Evolutionary conservation across 192 early-diverging fungal species (phyloP).

Genomic region (Rhizoclosmatium globosum): DNA sequence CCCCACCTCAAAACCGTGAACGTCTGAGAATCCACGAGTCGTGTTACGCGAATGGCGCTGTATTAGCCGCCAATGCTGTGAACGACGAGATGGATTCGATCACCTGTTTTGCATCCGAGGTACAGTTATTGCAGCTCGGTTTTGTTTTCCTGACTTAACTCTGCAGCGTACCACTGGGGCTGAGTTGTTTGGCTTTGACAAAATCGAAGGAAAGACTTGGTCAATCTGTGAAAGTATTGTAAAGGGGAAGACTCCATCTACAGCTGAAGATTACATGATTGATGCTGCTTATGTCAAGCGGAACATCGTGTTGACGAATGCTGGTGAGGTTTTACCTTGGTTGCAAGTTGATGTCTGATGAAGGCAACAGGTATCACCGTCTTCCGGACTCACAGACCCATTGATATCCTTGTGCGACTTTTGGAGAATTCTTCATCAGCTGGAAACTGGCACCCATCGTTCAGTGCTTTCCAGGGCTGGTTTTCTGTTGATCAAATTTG

Average conservation of each 20-base stretch:
- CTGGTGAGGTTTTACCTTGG: slow-evolving; percentile 56
- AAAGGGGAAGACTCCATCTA: slow-evolving; percentile 73
- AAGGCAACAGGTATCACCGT: slow-evolving; percentile 17
- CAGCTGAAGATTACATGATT: slow-evolving; percentile 58
- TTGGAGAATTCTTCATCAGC: slow-evolving; percentile 3
- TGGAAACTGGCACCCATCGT: slow-evolving; percentile 27
- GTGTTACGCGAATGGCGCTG: slow-evolving; percentile 72
- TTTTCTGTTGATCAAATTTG: slow-evolving; percentile 57
- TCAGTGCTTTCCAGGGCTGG: slow-evolving; percentile 28
- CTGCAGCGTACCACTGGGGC: slow-evolving; percentile 4
- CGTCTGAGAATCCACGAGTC: slow-evolving; percentile 66
- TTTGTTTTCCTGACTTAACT: slow-evolving; percentile 17
- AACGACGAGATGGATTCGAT: slow-evolving; percentile 78
- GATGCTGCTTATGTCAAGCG: slow-evolving; percentile 62
- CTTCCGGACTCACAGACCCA: slow-evolving; percentile 18
- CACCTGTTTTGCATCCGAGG: slow-evolving; percentile 67
- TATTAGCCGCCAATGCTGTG: slow-evolving; percentile 70
- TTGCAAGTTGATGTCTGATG: slow-evolving; percentile 8
- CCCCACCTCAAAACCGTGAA: slow-evolving; percentile 63
- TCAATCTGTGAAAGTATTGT: slow-evolving; percentile 65
- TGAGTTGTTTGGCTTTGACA: slow-evolving; percentile 18
- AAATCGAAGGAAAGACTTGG: slow-evolving; percentile 84
- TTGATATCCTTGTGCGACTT: slow-evolving; percentile 21
- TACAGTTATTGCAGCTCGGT: slow-evolving; percentile 46
- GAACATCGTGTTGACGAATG: slow-evolving; percentile 72